Conservation (phyloP, 352 stramenopile species). For the Phytophthora kernoviae region DNA sequence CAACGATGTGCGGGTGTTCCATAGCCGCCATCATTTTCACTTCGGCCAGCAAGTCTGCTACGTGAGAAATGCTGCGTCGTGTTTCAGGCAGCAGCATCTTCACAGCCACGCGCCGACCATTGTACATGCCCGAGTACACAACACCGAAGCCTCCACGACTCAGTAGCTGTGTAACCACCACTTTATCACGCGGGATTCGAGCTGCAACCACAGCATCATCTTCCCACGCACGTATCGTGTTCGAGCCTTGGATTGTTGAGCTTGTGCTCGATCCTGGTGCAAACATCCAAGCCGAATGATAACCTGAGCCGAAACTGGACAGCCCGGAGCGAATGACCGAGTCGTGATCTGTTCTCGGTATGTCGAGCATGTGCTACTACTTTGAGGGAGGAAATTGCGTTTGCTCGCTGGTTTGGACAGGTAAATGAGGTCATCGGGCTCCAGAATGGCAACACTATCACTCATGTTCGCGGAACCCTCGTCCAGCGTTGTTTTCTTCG, state of each 20-base stretch:
- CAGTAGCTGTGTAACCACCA: constrained; percentile 34
- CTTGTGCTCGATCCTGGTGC: constrained; percentile 9
- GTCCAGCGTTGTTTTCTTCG: constrained; percentile 9
- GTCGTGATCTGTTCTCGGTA: constrained; percentile 23
- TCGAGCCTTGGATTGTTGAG: constrained; percentile 12
- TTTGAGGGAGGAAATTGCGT: constrained; percentile 24
- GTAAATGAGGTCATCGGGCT: constrained; percentile 27
- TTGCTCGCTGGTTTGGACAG: constrained; percentile 27
- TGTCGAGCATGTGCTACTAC: constrained; percentile 29
- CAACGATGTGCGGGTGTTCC: constrained; percentile 50
- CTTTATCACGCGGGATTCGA: constrained; percentile 47
- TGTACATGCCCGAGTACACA: constrained; percentile 48
- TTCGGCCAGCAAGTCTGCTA: constrained; percentile 45
- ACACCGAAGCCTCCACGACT: constrained; percentile 51
- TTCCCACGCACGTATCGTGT: constrained; percentile 33
- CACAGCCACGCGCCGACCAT: constrained; percentile 41
- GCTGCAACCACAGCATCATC: constrained; percentile 46
- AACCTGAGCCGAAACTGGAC: constrained; percentile 20
- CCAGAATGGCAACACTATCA: constrained; percentile 37
- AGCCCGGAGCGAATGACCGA: constrained; percentile 23
- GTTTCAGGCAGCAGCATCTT: constrained; percentile 57
- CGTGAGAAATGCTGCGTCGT: constrained; percentile 29
- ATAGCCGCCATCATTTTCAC: constrained; percentile 51
- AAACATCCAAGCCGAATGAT: constrained; percentile 13
- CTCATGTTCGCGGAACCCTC: constrained; percentile 12